phyloP scores from a whole-genome alignment of 2,329 filamentous ascomycete genomes.

The Cryphonectria japonica region DNA sequence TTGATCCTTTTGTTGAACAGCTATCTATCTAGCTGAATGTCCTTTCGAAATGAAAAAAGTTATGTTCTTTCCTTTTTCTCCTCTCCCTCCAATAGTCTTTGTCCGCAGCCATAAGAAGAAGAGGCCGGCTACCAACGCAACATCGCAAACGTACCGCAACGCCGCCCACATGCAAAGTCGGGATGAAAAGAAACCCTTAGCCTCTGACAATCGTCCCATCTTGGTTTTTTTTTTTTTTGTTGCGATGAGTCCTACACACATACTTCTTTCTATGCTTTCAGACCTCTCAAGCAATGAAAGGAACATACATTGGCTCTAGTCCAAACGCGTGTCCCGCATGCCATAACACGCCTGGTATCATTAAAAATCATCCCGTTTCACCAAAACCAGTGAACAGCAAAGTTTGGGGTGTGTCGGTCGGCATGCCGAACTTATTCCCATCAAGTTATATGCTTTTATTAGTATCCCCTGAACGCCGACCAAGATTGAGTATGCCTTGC shows the following conservation, averaged over 20 bases:
- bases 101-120: background rate
- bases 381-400: background rate
- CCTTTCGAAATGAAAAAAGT: too few relatives aligned
- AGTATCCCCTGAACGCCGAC: slow-evolving; percentile 1
- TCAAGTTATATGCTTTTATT: background rate
- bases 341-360: slow-evolving; percentile 23
- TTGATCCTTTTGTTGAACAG: too few relatives aligned
- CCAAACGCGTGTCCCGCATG: background rate
- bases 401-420: background rate
- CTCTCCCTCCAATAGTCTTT: background rate
- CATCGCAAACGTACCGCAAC: background rate
- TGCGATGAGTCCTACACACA: background rate
- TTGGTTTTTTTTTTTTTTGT: background rate
- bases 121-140: background rate
- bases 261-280: background rate
- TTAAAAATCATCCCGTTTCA: background rate
- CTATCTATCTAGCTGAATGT: too few relatives aligned
- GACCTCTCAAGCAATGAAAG: background rate
- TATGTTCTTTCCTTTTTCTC: background rate
- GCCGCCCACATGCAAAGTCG: background rate
- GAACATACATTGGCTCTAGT: background rate
- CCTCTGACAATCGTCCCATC: background rate
- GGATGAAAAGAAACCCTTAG: background rate
- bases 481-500: background rate
- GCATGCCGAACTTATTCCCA: slow-evolving; percentile 6